Evolutionary conservation across 495 filamentous ascomycete species (phyloP).

Genomic region (Aspergillus conjunctus): DNA sequence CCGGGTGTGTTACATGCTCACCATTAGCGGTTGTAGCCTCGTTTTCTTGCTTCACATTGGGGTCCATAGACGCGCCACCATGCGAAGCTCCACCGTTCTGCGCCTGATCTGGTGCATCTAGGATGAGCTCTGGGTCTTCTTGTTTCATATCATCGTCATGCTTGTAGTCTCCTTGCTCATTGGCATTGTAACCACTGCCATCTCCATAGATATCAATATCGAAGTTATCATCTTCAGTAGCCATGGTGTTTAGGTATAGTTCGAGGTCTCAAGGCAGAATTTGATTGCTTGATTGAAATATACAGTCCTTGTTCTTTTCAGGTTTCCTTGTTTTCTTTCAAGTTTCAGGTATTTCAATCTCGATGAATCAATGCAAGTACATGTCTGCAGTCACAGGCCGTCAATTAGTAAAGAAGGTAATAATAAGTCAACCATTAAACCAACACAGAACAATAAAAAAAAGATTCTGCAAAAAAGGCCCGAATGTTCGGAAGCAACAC

Average conservation of each 20-base stretch:
- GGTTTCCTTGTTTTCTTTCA: conserved; percentile 28
- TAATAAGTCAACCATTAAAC: conserved; percentile 24
- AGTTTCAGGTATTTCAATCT: conserved; percentile 30
- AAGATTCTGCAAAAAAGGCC: background rate
- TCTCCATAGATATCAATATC: conserved; percentile 98
- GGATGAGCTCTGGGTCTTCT: conserved; percentile 46
- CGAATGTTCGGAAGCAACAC: conserved; percentile 16
- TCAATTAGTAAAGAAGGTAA: conserved; percentile 43
- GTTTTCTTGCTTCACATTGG: conserved; percentile 26
- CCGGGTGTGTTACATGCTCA: conserved; percentile 27
- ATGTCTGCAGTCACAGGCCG: conserved; percentile 45
- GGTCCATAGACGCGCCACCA: conserved; percentile 22
- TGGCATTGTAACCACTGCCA: conserved; percentile 54
- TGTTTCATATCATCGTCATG: conserved; percentile 56
- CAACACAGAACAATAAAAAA: conserved; percentile 1
- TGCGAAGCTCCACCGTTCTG: conserved; percentile 26
- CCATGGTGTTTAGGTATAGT: conserved; percentile 59
- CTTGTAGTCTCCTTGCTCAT: conserved; percentile 53
- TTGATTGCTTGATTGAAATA: conserved; percentile 40
- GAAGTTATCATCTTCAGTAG: conserved; percentile 85
- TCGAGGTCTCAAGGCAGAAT: conserved; percentile 32
- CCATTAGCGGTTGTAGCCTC: conserved; percentile 27
- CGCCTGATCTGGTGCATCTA: conserved; percentile 38
- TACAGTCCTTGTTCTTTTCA: conserved; percentile 35
- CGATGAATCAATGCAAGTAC: conserved; percentile 45